Percentiles rank a stretch among this genome's conserved stretches.
Evolutionary conservation across 352 stramenopile genomes (phyloP).

Genomic region (Pythium biforme): DNA sequence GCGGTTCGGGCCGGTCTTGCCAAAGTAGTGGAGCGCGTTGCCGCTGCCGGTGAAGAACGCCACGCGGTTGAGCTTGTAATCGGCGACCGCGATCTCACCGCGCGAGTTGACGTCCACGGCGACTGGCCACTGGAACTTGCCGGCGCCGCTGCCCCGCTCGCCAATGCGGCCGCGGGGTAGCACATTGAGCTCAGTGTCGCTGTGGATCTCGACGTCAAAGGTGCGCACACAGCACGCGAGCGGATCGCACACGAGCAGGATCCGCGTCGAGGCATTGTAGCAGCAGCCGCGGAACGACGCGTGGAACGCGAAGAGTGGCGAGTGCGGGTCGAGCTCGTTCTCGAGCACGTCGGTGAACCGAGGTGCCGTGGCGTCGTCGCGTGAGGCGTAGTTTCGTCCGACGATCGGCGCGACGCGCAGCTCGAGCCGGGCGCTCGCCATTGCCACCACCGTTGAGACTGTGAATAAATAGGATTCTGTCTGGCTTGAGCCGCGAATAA

Average conservation of each 20-base stretch:
- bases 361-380: constrained; percentile 6
- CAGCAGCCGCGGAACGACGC: constrained; percentile 38
- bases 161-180: constrained; percentile 33
- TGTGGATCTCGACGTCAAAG: constrained; percentile 28
- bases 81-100: constrained; percentile 56
- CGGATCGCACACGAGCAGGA: constrained; percentile 48
- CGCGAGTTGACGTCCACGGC: constrained; percentile 50
- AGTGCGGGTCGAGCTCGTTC: constrained; percentile 19
- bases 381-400: constrained; percentile 31
- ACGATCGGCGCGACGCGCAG: constrained; percentile 35
- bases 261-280: constrained; percentile 52
- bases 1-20: constrained; percentile 34
- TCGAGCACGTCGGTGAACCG: constrained; percentile 17
- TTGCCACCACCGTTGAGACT: background rate
- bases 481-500: background rate
- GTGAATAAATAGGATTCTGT: constrained; percentile 7
- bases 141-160: constrained; percentile 32
- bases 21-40: constrained; percentile 46
- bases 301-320: constrained; percentile 6
- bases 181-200: constrained; percentile 19
- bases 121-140: constrained; percentile 49
- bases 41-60: constrained; percentile 56
- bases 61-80: constrained; percentile 54
- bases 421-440: constrained; percentile 19
- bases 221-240: constrained; percentile 35